These are phyloP conservation scores for Pyrenula massariospora DNA, from an alignment of 495 filamentous ascomycete genomes.

Conservation along the genomic window DNA sequence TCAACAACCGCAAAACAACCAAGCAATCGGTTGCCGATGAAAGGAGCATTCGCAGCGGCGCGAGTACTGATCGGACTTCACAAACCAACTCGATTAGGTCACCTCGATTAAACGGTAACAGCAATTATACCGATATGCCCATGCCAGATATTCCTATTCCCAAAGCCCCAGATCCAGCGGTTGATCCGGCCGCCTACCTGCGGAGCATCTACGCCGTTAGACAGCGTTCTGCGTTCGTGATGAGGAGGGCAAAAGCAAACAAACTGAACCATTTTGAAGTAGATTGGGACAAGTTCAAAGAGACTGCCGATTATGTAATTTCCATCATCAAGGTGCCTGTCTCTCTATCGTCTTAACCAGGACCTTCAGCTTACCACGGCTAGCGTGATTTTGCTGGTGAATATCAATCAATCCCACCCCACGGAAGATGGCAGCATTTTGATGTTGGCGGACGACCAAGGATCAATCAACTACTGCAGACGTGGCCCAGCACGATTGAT, in stretches of 20 bases:
- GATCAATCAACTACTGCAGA: slow-evolving; percentile 52
- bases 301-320: slow-evolving; percentile 84
- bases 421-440: slow-evolving; percentile 65
- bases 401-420: slow-evolving; percentile 66
- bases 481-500: slow-evolving; percentile 51
- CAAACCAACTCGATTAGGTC: slow-evolving; percentile 43
- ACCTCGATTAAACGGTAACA: slow-evolving; percentile 30
- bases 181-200: slow-evolving; percentile 89
- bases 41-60: slow-evolving; percentile 28
- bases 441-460: slow-evolving; percentile 55
- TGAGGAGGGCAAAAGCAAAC: slow-evolving; percentile 67
- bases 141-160: slow-evolving; percentile 63
- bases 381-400: slow-evolving; percentile 84
- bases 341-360: slow-evolving; percentile 1
- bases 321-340: slow-evolving; percentile 83
- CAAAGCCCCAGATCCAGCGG: slow-evolving; percentile 72
- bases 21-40: slow-evolving; percentile 40
- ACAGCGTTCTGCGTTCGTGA: slow-evolving; percentile 60
- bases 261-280: slow-evolving; percentile 83
- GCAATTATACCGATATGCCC: slow-evolving; percentile 10
- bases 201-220: slow-evolving; percentile 82
- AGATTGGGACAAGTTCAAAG: slow-evolving; percentile 75
- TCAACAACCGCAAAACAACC: slow-evolving; percentile 44
- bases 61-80: slow-evolving; percentile 37
- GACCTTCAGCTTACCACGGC: slow-evolving; percentile 7